A percentile compares a stretch with the other conserved stretches of the same genome.
Evolutionary conservation across 1,284 basidiomycete species (phyloP).

Genomic region (Puccinia sorghi): DNA sequence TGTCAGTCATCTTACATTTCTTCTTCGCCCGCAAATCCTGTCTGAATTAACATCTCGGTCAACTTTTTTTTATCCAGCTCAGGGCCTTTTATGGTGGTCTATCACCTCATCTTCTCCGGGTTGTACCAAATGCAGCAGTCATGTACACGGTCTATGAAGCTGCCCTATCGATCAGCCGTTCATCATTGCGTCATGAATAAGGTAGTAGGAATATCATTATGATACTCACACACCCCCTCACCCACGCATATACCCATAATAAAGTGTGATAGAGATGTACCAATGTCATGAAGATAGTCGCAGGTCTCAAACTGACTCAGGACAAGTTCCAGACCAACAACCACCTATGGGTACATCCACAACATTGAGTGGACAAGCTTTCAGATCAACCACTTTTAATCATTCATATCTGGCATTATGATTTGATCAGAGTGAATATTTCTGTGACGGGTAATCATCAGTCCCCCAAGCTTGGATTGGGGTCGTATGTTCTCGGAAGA

Average conservation of each 20-base stretch:
- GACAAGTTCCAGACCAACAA: neutral
- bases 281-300: neutral
- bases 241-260: neutral
- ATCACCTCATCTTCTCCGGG: slow-evolving; percentile 90
- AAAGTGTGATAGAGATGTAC: neutral
- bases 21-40: neutral
- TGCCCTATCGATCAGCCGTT: slow-evolving; percentile 46
- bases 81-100: slow-evolving; percentile 85
- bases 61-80: slow-evolving; percentile 10
- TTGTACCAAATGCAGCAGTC: slow-evolving; percentile 93
- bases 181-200: slow-evolving; percentile 3
- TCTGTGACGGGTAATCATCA: neutral
- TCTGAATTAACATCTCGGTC: neutral
- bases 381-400: neutral
- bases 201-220: neutral
- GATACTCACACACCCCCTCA: neutral
- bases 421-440: neutral
- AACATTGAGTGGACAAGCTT: neutral
- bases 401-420: neutral
- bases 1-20: slow-evolving; percentile 56
- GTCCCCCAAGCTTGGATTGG: neutral
- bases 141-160: slow-evolving; percentile 72
- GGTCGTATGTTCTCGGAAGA: neutral
- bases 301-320: neutral
- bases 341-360: neutral